Percentiles rank a stretch among this genome's conserved stretches.
Conservation (phyloP, 306 rosid species). For the Amphicarpaea edgeworthii region DNA sequence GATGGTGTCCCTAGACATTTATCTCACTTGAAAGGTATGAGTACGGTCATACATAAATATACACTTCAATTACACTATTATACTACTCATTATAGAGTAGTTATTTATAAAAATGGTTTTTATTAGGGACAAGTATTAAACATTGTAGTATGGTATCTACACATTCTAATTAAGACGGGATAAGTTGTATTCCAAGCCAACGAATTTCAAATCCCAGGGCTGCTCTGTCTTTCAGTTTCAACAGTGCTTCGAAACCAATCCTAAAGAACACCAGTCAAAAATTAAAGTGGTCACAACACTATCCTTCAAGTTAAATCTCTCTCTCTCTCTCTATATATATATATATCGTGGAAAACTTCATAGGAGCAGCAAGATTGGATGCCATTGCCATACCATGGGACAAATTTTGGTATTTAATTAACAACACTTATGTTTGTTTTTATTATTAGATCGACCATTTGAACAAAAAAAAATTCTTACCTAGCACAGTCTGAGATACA, state of each 20-base stretch:
- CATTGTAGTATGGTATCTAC: too few relatives aligned
- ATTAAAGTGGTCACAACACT: background rate
- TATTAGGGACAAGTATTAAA: too few relatives aligned
- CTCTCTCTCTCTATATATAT: too few relatives aligned
- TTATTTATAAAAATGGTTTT: too few relatives aligned
- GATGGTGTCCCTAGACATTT: too few relatives aligned
- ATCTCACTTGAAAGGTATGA: too few relatives aligned
- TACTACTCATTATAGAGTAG: too few relatives aligned
- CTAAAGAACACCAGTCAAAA: background rate
- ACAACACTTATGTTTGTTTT: background rate
- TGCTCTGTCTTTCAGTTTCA: slow-evolving; percentile 6
- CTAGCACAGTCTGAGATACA: background rate
- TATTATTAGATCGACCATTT: background rate
- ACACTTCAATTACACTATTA: too few relatives aligned
- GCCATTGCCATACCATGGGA: background rate
- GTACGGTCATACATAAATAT: too few relatives aligned
- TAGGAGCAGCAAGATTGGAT: background rate
- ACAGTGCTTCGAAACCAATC: background rate
- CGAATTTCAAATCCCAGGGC: slow-evolving; percentile 1
- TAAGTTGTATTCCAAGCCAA: background rate
- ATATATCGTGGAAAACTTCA: too few relatives aligned
- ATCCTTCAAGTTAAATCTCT: background rate
- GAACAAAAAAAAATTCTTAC: too few relatives aligned
- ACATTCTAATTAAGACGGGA: too few relatives aligned
- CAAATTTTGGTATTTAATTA: background rate